phyloP scores from a whole-genome alignment of 495 filamentous ascomycete species.

The Penicillium ochrochloron region DNA sequence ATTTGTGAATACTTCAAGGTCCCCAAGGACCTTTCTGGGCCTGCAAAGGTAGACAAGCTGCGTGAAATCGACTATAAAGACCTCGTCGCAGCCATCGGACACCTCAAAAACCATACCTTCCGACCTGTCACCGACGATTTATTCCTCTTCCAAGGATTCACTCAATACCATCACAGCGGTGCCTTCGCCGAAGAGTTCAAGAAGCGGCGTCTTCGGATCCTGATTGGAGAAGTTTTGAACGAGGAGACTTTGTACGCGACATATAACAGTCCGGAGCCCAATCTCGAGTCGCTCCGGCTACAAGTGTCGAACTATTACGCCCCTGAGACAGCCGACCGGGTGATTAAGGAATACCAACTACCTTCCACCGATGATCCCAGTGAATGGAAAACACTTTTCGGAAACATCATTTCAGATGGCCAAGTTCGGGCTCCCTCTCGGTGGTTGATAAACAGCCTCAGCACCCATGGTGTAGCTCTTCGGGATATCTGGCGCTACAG shows the following conservation, averaged over 20 bases:
- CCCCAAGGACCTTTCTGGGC: too few relatives aligned
- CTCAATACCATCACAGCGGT: slow-evolving; percentile 41
- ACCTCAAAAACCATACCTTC: too few relatives aligned
- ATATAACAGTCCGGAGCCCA: slow-evolving; percentile 39
- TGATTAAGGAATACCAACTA: slow-evolving; percentile 45
- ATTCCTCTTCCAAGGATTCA: too few relatives aligned
- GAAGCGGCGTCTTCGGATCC: slow-evolving; percentile 40
- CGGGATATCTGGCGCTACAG: slow-evolving; percentile 35
- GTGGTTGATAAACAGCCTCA: slow-evolving; percentile 30
- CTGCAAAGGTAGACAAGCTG: too few relatives aligned
- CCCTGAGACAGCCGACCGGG: slow-evolving; percentile 33
- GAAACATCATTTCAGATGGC: slow-evolving; percentile 52
- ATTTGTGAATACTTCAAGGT: too few relatives aligned
- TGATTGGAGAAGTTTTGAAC: slow-evolving; percentile 53
- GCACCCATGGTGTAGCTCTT: slow-evolving; percentile 25
- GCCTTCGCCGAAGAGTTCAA: slow-evolving; percentile 47
- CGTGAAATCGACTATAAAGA: too few relatives aligned
- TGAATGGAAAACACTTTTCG: slow-evolving; percentile 51
- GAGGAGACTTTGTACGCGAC: slow-evolving; percentile 51
- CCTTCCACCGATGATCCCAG: slow-evolving; percentile 24
- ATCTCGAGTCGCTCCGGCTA: slow-evolving; percentile 37
- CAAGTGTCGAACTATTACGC: slow-evolving; percentile 54
- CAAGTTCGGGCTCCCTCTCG: slow-evolving; percentile 45
- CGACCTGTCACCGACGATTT: too few relatives aligned
- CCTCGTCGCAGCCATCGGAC: too few relatives aligned